These are phyloP conservation scores for Nymphaea colorata DNA, from an alignment of 164 flowering plant genomes.

Conservation along the genomic window DNA sequence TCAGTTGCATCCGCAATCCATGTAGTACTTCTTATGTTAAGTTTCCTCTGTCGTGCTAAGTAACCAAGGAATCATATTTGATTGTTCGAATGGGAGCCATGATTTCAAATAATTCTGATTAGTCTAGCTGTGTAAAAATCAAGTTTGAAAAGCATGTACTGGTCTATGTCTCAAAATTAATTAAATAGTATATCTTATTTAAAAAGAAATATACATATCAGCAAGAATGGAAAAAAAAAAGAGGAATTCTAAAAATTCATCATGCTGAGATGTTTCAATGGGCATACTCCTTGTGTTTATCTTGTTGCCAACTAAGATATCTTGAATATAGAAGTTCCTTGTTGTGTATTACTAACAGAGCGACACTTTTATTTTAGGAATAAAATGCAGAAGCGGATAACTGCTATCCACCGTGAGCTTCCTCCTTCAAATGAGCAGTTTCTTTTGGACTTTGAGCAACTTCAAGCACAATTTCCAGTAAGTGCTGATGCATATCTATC, in stretches of 20 bases:
- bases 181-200: too few relatives aligned
- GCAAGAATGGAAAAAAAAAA: too few relatives aligned
- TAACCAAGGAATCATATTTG: too few relatives aligned
- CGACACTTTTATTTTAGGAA: slow-evolving; percentile 34
- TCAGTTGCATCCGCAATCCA: too few relatives aligned
- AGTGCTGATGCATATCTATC: slow-evolving; percentile 11
- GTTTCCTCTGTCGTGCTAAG: too few relatives aligned
- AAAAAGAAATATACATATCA: too few relatives aligned
- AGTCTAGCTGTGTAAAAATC: background rate
- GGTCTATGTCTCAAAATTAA: too few relatives aligned
- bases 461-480: slow-evolving; percentile 64
- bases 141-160: background rate
- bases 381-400: slow-evolving; percentile 75
- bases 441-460: slow-evolving; percentile 72
- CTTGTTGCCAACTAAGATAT: background rate
- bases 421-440: slow-evolving; percentile 94
- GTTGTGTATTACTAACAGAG: background rate
- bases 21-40: too few relatives aligned
- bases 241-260: too few relatives aligned
- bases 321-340: background rate
- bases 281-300: background rate
- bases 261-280: too few relatives aligned
- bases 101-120: too few relatives aligned
- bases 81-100: too few relatives aligned
- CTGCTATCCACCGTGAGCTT: slow-evolving; percentile 70